Evolutionary conservation across 495 filamentous ascomycete species (phyloP).

Genomic region (Copromyces sp.): DNA sequence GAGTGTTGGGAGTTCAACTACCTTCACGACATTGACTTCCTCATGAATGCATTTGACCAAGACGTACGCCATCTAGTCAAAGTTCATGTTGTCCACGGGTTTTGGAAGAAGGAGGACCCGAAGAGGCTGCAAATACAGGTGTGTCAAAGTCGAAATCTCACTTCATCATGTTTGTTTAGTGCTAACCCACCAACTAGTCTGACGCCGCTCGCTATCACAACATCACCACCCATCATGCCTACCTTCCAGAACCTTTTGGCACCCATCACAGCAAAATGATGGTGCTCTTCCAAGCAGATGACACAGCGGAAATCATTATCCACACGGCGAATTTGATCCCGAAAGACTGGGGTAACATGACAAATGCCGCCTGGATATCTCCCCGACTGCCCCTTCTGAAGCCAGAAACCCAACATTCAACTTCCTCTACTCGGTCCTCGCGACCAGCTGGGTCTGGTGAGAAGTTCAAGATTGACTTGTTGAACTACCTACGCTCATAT

Average conservation of each 20-base stretch:
- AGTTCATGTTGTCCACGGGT: slow-evolving; percentile 76
- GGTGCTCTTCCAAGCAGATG: slow-evolving; percentile 66
- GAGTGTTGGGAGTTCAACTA: slow-evolving; percentile 92
- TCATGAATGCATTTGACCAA: slow-evolving; percentile 50
- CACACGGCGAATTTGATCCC: slow-evolving; percentile 86
- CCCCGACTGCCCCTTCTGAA: slow-evolving; percentile 51
- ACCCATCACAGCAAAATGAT: slow-evolving; percentile 82
- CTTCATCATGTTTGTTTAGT: not conserved
- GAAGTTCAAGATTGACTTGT: slow-evolving; percentile 65
- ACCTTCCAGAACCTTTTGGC: slow-evolving; percentile 78
- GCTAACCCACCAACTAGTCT: not conserved
- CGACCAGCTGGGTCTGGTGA: slow-evolving; percentile 46
- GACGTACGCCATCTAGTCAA: slow-evolving; percentile 55
- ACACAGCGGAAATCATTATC: slow-evolving; percentile 68
- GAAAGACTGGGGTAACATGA: slow-evolving; percentile 81
- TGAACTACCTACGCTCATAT: slow-evolving; percentile 65
- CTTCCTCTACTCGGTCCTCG: not conserved
- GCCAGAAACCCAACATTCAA: not conserved
- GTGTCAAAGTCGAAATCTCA: slow-evolving; percentile 9
- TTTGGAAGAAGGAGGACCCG: slow-evolving; percentile 67
- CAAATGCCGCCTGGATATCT: slow-evolving; percentile 73
- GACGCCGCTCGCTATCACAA: slow-evolving; percentile 51
- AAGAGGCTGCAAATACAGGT: slow-evolving; percentile 54
- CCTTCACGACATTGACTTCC: slow-evolving; percentile 70
- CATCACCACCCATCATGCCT: slow-evolving; percentile 60